Evolutionary conservation across 768 basidiomycete species (phyloP).

Genomic region (Nidularia sp.): DNA sequence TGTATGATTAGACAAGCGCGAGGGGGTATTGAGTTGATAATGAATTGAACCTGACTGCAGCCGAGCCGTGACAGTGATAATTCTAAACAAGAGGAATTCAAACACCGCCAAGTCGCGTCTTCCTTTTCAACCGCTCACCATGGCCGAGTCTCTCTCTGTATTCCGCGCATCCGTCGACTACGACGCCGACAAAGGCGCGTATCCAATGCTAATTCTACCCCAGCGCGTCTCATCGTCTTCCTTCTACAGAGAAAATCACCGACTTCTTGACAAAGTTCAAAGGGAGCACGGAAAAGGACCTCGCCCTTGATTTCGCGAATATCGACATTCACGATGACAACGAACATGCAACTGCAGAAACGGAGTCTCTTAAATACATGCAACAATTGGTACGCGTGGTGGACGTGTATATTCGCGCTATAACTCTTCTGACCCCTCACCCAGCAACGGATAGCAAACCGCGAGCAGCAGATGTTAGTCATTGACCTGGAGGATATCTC

Average conservation of each 20-base stretch:
- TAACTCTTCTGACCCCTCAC: conserved; percentile 8
- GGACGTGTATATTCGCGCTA: conserved; percentile 11
- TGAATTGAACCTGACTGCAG: no score
- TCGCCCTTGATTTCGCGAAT: conserved; percentile 62
- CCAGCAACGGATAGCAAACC: conserved; percentile 90
- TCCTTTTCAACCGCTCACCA: not conserved
- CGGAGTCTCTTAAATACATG: conserved; percentile 70
- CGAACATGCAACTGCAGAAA: conserved; percentile 24
- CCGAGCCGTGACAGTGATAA: no score
- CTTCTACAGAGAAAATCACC: conserved; percentile 55
- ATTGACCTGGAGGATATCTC: conserved; percentile 88
- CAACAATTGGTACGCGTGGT: conserved; percentile 64
- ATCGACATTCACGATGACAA: conserved; percentile 61
- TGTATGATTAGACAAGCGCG: no score
- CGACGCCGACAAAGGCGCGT: conserved; percentile 13
- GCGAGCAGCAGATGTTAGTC: conserved; percentile 84
- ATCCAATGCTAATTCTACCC: not conserved
- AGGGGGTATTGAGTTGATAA: no score
- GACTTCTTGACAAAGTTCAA: conserved; percentile 71
- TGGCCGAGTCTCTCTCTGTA: conserved; percentile 13
- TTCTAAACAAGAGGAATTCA: conserved; percentile 17
- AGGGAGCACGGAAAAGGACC: conserved; percentile 53
- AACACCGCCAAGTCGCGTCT: conserved; percentile 25
- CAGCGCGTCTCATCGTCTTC: not conserved
- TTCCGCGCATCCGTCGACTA: conserved; percentile 12